Evolutionary conservation across 441 rosid species (phyloP).

Genomic region (Oxalis stricta): DNA sequence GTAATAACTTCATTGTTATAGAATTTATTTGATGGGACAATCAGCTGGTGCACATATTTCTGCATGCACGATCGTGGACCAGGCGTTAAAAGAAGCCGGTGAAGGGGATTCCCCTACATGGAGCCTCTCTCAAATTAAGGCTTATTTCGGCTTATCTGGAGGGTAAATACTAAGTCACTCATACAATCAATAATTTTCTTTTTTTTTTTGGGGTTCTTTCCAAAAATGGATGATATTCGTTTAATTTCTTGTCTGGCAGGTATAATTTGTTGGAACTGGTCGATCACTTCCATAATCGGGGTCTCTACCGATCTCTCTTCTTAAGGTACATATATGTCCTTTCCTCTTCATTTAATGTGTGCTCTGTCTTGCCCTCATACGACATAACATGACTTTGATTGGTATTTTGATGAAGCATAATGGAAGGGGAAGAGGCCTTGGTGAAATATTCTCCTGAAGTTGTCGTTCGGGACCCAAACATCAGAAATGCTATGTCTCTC

Average conservation of each 20-base stretch:
- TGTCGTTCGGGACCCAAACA: constrained; percentile 46
- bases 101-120: constrained; percentile 64
- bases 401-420: constrained; percentile 41
- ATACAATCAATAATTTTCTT: background rate
- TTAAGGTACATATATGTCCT: constrained; percentile 45
- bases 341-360: background rate
- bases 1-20: constrained; percentile 17
- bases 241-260: constrained; percentile 23
- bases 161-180: constrained; percentile 36
- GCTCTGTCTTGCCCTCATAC: background rate
- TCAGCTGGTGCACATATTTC: constrained; percentile 98
- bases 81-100: constrained; percentile 74
- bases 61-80: constrained; percentile 77
- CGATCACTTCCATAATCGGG: constrained; percentile 78
- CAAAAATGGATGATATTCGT: background rate
- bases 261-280: constrained; percentile 72
- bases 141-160: constrained; percentile 88
- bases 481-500: constrained; percentile 39
- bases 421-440: constrained; percentile 89
- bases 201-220: background rate
- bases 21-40: constrained; percentile 91
- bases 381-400: background rate
- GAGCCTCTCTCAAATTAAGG: constrained; percentile 71
- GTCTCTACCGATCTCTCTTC: constrained; percentile 70
- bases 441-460: constrained; percentile 72